phyloP scores from a whole-genome alignment of 1,284 basidiomycete species.

The Cutaneotrichosporon sp. region DNA sequence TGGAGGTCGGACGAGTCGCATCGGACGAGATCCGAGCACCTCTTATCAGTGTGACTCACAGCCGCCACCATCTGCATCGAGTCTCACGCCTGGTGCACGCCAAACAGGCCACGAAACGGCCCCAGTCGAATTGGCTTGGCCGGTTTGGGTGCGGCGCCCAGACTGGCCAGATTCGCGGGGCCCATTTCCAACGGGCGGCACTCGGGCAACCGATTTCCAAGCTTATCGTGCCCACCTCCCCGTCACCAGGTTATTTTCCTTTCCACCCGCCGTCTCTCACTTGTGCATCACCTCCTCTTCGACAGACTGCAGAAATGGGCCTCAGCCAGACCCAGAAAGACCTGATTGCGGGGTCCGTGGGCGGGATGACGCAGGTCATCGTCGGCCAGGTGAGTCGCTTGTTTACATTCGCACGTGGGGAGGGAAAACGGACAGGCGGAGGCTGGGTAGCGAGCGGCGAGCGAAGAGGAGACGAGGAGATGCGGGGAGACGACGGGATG shows the following conservation, averaged over 20 bases:
- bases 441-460: not conserved
- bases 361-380: conserved; percentile 86
- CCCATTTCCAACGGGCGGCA: conserved; percentile 7
- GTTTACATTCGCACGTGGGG: not conserved
- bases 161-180: not conserved
- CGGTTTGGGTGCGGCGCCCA: not conserved
- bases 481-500: not conserved
- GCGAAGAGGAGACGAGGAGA: not conserved
- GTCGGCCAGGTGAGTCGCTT: conserved; percentile 67
- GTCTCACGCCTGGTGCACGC: not conserved
- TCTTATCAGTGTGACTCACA: not conserved
- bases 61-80: not conserved
- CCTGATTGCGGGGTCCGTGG: conserved; percentile 78
- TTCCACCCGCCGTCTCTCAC: not conserved
- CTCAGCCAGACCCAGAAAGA: conserved; percentile 63
- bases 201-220: conserved; percentile 6
- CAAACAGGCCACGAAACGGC: too few species aligned
- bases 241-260: not conserved
- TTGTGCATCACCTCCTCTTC: not conserved
- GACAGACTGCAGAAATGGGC: conserved; percentile 21
- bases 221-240: conserved; percentile 4
- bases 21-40: not conserved
- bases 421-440: not conserved
- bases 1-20: too few species aligned
- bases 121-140: too few species aligned